Base-by-base conservation (phyloP, 1,139 yeast species). In the Suzukiozyma palmioleophila region DNA sequence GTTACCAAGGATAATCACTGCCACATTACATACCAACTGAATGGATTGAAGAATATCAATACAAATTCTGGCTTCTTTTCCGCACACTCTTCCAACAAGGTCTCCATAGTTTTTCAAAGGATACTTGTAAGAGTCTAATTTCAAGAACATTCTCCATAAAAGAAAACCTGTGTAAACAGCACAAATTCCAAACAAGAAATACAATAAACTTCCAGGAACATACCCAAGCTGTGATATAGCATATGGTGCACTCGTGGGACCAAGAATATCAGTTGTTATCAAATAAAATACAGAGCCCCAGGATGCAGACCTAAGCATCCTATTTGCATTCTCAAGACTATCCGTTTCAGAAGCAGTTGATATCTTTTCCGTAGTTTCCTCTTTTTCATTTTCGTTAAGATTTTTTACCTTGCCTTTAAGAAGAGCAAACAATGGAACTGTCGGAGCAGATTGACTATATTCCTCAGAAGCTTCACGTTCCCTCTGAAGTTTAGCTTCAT, bases 211-310 rank as follows among this genome's bases (percentile, higher is more conserved):
- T 30, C 75, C 75, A 9, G 73, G 73, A 12, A 63, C 74, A 38
- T 57, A 67, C 3, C 75, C 75, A 41, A 69, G 51, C 40, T 65
- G 62, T 6, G 69, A 51, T 34, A 69, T 54, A 8, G 74, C 69
- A 44, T 64, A 69, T 3, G 75, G 75, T 13, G 74, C 73, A 37
- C 61, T 56, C 12, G 64, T 55, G 14, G 75, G 75, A 15, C 75
- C 75, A 30, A 69, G 56, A 37, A 69, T 68, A 54, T 69, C 75
- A 3, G 75, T 69, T 12, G 75, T 69, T 39, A 69, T 69, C 34
- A 69, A 54, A 47, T 59, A 69, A 51, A 69, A 69, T 8, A 67
- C 72, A 1, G 72, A 57, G 41, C 59, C 52, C 53, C 60, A 54
- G 22, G 60, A 50, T 5, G 68, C 66, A 24, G 53, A 49, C 33